Base-by-base conservation (phyloP, 495 filamentous ascomycete genomes). In the Neurospora sp. region DNA sequence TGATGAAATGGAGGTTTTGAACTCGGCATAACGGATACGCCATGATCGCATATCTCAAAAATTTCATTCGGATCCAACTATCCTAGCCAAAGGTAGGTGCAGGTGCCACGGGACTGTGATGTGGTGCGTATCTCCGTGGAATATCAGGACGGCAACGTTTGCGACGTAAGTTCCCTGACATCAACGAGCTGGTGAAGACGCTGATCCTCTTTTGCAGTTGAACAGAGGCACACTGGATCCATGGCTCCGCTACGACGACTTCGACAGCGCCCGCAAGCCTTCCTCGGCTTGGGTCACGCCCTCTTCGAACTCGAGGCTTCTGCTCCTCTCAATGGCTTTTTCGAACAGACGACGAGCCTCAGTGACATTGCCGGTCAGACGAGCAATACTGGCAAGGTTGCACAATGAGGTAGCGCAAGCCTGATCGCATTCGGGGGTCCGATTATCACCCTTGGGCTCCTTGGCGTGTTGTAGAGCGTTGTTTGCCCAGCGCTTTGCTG, bases 371-470 rank as follows among this genome's bases (percentile, higher is more conserved):
- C 91, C 90, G 69, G 89, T 81, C 85, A 93, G 88, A 73, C 91
- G 87, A 1, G 93, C 90, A 75, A 99, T 88, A 73, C 94, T 91
- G 14, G 90, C 96, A 66, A 98, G 86, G 81, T 97, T 97, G 79
- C 92, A 90, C 48, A 90, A 91, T n/a, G 95, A 92, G 11, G 89
- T 90, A 0, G 90, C 92, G 79, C 96, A 98, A 16, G 89, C 92
- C n/a, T 89, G 76, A 82, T 97, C 93, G 79, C 96, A 98, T 78
- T 96, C 92, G 39, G 90, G 86, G 5, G 89, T 93, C 66, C 92
- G 84, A n/a, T 90, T 78, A 8, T 85, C 84, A 23, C 81, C 83
- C 16, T 77, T 76, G 14, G 84, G 79, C 40, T 82, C 82, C 20
- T 77, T 82, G 1, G 88, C 87, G 40, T 92, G 83, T 31, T 86